These are phyloP conservation scores for Rhodotorula sp. DNA, from an alignment of 1,284 basidiomycete species.

Conservation along the genomic window DNA sequence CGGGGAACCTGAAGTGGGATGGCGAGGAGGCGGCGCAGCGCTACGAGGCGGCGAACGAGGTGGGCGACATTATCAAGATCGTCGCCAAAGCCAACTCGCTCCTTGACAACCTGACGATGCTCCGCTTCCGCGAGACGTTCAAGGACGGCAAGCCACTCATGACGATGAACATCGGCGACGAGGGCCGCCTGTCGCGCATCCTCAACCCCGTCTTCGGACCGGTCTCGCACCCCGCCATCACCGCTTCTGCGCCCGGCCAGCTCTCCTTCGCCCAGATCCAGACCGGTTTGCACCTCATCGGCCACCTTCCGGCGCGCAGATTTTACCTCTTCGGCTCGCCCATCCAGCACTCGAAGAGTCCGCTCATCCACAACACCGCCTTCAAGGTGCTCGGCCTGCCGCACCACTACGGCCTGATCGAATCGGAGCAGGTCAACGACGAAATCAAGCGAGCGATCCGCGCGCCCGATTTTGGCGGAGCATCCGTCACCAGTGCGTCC, in stretches of 20 bases:
- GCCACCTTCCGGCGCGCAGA: constrained; percentile 65
- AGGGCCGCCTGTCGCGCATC: constrained; percentile 86
- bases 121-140: constrained; percentile 61
- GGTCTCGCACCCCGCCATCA: constrained; percentile 79
- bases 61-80: constrained; percentile 89
- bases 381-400: constrained; percentile 80
- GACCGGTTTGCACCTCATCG: constrained; percentile 73
- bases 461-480: constrained; percentile 81
- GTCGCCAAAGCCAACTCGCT: constrained; percentile 76
- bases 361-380: constrained; percentile 86
- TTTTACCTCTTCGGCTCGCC: constrained; percentile 89
- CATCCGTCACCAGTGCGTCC: constrained; percentile 69
- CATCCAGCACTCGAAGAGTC: constrained; percentile 85
- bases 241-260: constrained; percentile 87
- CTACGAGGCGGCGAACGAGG: constrained; percentile 62
- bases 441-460: constrained; percentile 64
- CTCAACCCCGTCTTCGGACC: constrained; percentile 84
- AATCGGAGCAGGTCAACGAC: constrained; percentile 67
- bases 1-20: constrained; percentile 80
- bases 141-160: constrained; percentile 69
- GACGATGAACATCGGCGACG: constrained; percentile 88
- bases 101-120: constrained; percentile 77
- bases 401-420: constrained; percentile 72
- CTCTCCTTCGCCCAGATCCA: constrained; percentile 84
- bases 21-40: constrained; percentile 65